Base-by-base conservation (phyloP, 2,329 filamentous ascomycete species). In the Eutypella sp. region DNA sequence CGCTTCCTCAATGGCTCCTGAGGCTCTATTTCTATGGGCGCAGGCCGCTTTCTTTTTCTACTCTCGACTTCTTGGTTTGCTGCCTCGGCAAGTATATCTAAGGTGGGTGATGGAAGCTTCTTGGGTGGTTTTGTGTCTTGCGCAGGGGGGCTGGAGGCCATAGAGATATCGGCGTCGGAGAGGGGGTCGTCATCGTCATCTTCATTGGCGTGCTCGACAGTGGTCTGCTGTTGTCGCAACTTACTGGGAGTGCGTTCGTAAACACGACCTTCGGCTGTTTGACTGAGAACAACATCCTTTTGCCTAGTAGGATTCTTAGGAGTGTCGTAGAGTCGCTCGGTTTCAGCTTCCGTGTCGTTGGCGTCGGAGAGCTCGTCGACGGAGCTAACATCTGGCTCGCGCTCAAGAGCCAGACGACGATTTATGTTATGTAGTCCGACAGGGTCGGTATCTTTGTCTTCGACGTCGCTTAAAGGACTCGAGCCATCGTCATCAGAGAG, bases 401-500 rank as follows among this genome's bases (percentile, higher is more conserved):
- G 52, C 50, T 50, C 48, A 47, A 58, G 49, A 50, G 41, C 47
- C 10, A 49, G 31, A 45, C 53, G 37, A 53, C 50, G 18, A 62
- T 68, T 48, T 60, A 64, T 50, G 71, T 67, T 40, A 74, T 65
- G 49, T 71, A 79, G 75, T 49, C 78, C 78, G 44, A 85, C 85
- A 52, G 87, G 82, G 42, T 88, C 85, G 37, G 74, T 78, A 51
- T 88, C 84, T 59, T 81, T 81, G 59, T 95, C 88, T 60, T 91
- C 90, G 46, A 95, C 87, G 58, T 96, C 92, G 70, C 89, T 96
- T 57, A 97, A 76, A 59, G 90, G 93, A 67, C 92, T 97, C 33
- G 91, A 96, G 44, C 86, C 87, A 58, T 84, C 82, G 56, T 79
- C 78, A 51, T 72, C 70, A 58, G 78, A 77, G 52, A 69, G 68